A percentile compares a stretch with the other conserved stretches of the same genome.
phyloP scores from a whole-genome alignment of 2,329 filamentous ascomycete species.

The Talaromyces sp. region DNA sequence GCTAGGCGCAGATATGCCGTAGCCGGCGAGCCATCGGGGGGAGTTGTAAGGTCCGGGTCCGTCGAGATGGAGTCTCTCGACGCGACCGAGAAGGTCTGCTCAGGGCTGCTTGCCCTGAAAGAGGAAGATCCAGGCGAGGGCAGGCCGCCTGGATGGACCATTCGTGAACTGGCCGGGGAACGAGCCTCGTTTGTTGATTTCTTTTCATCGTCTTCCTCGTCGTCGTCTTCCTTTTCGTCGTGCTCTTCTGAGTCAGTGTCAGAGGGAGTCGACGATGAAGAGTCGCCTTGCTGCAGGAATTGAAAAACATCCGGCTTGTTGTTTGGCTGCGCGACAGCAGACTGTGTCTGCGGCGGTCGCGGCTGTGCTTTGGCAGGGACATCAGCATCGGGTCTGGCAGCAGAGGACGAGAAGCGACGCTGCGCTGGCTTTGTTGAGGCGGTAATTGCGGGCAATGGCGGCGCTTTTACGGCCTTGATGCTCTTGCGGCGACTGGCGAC shows the following conservation, averaged over 20 bases:
- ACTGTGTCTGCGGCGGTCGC: background rate
- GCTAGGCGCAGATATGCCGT: slow-evolving; percentile 22
- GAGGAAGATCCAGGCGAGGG: slow-evolving; percentile 29
- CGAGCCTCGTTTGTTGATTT: background rate
- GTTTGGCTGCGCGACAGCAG: background rate
- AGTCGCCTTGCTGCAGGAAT: slow-evolving; percentile 21
- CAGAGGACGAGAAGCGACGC: background rate
- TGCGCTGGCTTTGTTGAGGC: background rate
- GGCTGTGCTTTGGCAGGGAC: slow-evolving; percentile 1
- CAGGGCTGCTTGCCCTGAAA: slow-evolving; percentile 25
- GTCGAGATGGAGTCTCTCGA: slow-evolving; percentile 21
- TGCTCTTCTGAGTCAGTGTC: slow-evolving; percentile 17
- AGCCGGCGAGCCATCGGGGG: slow-evolving; percentile 21
- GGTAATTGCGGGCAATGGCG: background rate
- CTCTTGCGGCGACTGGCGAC: slow-evolving; percentile 9
- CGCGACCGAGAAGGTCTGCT: slow-evolving; percentile 25
- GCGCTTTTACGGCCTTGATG: background rate
- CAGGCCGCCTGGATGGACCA: slow-evolving; percentile 10
- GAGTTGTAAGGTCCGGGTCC: slow-evolving; percentile 24
- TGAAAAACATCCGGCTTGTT: slow-evolving; percentile 33
- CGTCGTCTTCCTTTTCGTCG: background rate
- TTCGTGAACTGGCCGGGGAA: background rate
- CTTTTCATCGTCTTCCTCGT: background rate
- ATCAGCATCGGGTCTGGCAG: background rate
- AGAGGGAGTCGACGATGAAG: slow-evolving; percentile 4